A percentile compares a stretch with the other conserved stretches of the same genome.
Evolutionary conservation across 768 basidiomycete genomes (phyloP).

Genomic region (Cyclocybe cylindracea): DNA sequence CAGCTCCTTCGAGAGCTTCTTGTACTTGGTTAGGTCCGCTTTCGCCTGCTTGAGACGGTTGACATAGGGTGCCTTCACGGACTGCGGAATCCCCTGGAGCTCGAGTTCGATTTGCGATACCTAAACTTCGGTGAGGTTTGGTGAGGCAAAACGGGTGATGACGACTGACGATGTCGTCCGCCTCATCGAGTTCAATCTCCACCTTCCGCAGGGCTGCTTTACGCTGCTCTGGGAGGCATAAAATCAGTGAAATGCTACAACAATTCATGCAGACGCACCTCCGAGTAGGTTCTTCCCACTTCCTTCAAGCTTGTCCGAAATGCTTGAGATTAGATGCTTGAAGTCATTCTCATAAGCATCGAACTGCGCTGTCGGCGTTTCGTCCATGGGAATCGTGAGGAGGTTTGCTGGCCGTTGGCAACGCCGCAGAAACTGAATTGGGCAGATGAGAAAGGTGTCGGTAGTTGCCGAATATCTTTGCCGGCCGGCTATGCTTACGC

Average conservation of each 20-base stretch:
- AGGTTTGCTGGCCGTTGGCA: no score
- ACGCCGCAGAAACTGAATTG: neutral
- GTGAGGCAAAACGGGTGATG: neutral
- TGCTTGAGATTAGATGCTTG: slow-evolving; percentile 62
- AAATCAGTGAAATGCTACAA: neutral
- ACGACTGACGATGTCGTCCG: slow-evolving; percentile 82
- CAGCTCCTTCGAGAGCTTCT: slow-evolving; percentile 75
- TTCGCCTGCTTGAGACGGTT: slow-evolving; percentile 69
- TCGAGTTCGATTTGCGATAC: slow-evolving; percentile 95
- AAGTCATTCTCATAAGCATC: slow-evolving; percentile 88
- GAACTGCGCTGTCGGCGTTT: slow-evolving; percentile 69
- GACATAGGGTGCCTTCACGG: slow-evolving; percentile 71
- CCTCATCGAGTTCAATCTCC: slow-evolving; percentile 90
- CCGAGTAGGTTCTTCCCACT: slow-evolving; percentile 65
- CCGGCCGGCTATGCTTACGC: neutral
- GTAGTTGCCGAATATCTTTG: neutral
- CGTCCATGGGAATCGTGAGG: slow-evolving; percentile 52
- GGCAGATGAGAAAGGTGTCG: neutral
- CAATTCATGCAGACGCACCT: slow-evolving; percentile 44
- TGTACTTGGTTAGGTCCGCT: slow-evolving; percentile 69
- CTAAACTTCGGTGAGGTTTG: slow-evolving; percentile 37
- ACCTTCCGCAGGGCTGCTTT: slow-evolving; percentile 79
- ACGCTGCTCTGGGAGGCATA: slow-evolving; percentile 60
- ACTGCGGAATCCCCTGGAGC: slow-evolving; percentile 88
- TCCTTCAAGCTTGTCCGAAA: slow-evolving; percentile 76